Evolutionary conservation across 2,329 filamentous ascomycete genomes (phyloP), one percentile per base, ranked within the genome.

Genomic region (Lecanicillium sp.): DNA sequence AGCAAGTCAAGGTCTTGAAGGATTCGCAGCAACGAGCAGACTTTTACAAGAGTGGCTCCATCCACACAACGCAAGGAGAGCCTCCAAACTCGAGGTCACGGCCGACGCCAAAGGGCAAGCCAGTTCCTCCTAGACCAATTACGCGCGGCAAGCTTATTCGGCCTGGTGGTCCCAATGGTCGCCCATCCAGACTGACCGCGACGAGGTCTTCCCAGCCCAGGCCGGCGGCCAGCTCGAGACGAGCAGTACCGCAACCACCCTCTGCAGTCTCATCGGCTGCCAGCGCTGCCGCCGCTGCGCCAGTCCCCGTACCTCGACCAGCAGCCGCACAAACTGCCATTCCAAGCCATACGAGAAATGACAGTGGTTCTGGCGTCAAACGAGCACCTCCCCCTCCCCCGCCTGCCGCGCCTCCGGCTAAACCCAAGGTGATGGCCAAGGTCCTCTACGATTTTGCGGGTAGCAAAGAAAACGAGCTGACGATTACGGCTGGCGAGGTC

Each of bases 371-470:
- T 64, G 67, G 66, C 49, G 63, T 64, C n/a, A 58, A 56, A 17
- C 68, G 78, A 42, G 71, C 69, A 17, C 79, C 74, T 29, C 82
- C 82, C 25, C 81, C 72, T 4, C 80, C 81, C 2, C 80, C 84
- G 3, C 75, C 84, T 1, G 79, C 85, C 13, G 73, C 84, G 3
- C 72, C 82, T 12, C 69, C 80, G 3, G 48, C 56, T 5, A 49
- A 50, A 17, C 69, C 82, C 30, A 90, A 89, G 59, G 78, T 87
- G 19, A 87, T 81, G 49, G 94, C 85, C 53, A 92, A 88, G 66
- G 92, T 88, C 4, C 62, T 97, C 33, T 98, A 97, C 60, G 89
- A 96, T 53, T 98, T 97, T 59, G 74, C 71, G 39, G 88, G 88
- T 13, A 83, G 90, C 49, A 86, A 77, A 46, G 77, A 82, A 42